A percentile compares a stretch with the other conserved stretches of the same genome.
These are phyloP conservation scores for Penicillium frequentans DNA, from an alignment of 2,329 filamentous ascomycete genomes.

Conservation along the genomic window DNA sequence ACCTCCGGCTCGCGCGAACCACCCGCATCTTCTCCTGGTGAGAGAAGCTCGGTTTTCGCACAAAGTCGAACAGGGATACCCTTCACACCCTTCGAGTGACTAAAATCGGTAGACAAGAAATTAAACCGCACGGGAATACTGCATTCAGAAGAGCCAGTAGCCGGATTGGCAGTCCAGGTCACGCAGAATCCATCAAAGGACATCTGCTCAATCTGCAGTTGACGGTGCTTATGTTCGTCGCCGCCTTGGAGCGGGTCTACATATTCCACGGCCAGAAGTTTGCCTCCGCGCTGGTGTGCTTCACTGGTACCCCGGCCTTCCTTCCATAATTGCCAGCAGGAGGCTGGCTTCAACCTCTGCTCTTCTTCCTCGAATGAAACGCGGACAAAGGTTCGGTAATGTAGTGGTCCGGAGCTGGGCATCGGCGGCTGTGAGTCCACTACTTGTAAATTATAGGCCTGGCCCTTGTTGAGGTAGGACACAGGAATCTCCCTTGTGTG, in stretches of 20 bases:
- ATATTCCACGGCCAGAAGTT: slow-evolving; percentile 91
- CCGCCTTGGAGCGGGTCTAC: slow-evolving; percentile 65
- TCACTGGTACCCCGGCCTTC: slow-evolving; percentile 95
- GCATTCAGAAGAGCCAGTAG: slow-evolving; percentile 69
- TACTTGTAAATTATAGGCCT: slow-evolving; percentile 85
- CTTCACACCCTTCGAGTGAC: slow-evolving; percentile 97
- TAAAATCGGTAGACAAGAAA: slow-evolving; percentile 97
- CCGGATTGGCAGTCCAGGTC: slow-evolving; percentile 73
- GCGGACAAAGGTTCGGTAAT: slow-evolving; percentile 88
- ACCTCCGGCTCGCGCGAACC: slow-evolving; percentile 61
- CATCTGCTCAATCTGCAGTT: slow-evolving; percentile 69
- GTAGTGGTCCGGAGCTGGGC: slow-evolving; percentile 60
- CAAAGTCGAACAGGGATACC: slow-evolving; percentile 93
- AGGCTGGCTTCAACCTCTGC: slow-evolving; percentile 77
- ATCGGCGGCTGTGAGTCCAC: slow-evolving; percentile 70
- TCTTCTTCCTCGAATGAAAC: slow-evolving; percentile 97
- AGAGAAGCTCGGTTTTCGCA: slow-evolving; percentile 76
- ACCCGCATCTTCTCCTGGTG: slow-evolving; percentile 48
- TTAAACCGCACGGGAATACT: slow-evolving; percentile 93
- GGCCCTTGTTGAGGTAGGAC: slow-evolving; percentile 98
- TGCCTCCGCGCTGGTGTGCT: slow-evolving; percentile 88
- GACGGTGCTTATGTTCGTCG: slow-evolving; percentile 58
- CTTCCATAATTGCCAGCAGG: slow-evolving; percentile 93
- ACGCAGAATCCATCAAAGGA: slow-evolving; percentile 96
- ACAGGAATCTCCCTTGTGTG: slow-evolving; percentile 87